Evolutionary conservation across 1,284 basidiomycete genomes (phyloP), one percentile per base, ranked within the genome.

Genomic region (Ganoderma lingzhi): DNA sequence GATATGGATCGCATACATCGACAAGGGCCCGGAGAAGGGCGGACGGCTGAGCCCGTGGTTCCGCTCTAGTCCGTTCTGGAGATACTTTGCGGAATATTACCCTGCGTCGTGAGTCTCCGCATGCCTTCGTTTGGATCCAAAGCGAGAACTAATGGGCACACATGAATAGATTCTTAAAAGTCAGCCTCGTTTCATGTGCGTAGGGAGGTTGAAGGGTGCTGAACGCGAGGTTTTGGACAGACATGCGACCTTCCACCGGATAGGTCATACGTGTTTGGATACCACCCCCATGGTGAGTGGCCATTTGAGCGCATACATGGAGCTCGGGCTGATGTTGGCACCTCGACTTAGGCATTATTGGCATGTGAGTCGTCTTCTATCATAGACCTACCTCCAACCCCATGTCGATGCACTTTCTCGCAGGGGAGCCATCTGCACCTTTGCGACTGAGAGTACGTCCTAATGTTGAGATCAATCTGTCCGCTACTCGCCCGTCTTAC

Each of bases 191-290:
- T 51, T 51, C 3, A 28, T 51, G 3, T 45, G 41, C 5, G 23
- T 12, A 14, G 3, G n/a, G 17, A 8, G 30, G 45, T n/a, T 55
- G n/a, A n/a, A 23, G 51, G 51, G 23, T 41, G 48, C 32, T 42
- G 51, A 55, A 23, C 4, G n/a, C 30, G 28, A 28, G 59, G 10
- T 15, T 14, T 37, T 39, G 63, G 44, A 19, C 68, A 94, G 93
- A 93, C 94, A 82, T 90, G 89, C 70, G 95, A 98, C 73, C 87
- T 99, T 45, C 96, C 97, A 1, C 84, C 96, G 15, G 95, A 98
- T 80, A 85, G 96, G 70, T 92, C 94, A 37, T 99, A 99, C 82
- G 87, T 99, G 30, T 99, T 99, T 82, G 98, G 96, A 19, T 98
- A 98, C 81, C 96, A 98, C 82, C 96, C 96, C 19, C 96, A 98